Evolutionary conservation across 352 stramenopile species (phyloP).

Genomic region (Aphanomyces cochlioides): DNA sequence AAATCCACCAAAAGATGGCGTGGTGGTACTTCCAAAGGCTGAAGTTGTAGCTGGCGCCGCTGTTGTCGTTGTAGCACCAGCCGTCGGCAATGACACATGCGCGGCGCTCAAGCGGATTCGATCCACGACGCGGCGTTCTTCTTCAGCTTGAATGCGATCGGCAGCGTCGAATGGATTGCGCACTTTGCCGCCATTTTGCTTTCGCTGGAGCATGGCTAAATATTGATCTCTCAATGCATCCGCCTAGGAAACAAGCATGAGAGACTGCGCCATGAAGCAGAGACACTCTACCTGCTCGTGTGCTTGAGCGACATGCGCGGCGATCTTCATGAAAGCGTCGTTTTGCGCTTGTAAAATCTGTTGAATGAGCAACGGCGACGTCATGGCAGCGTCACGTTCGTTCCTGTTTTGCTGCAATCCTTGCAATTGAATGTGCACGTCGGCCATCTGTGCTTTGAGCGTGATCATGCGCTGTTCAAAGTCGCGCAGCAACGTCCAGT

Average conservation of each 20-base stretch:
- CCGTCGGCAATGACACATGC: slow-evolving; percentile 31
- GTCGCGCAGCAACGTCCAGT: slow-evolving; percentile 68
- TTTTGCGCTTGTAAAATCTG: slow-evolving; percentile 78
- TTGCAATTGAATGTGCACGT: slow-evolving; percentile 61
- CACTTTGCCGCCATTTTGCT: slow-evolving; percentile 58
- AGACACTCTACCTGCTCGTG: slow-evolving; percentile 45
- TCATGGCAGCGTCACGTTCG: too few species aligned
- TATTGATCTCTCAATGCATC: slow-evolving; percentile 71
- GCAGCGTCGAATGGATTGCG: slow-evolving; percentile 58
- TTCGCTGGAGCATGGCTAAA: slow-evolving; percentile 54
- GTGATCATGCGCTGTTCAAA: slow-evolving; percentile 68
- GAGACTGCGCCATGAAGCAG: neutral
- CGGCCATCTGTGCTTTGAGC: slow-evolving; percentile 73
- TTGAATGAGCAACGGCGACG: slow-evolving; percentile 46
- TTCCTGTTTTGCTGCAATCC: slow-evolving; percentile 14
- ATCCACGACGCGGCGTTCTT: slow-evolving; percentile 46
- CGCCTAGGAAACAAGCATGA: slow-evolving; percentile 28
- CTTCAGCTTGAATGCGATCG: slow-evolving; percentile 68
- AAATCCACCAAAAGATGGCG: neutral
- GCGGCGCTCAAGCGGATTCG: slow-evolving; percentile 26
- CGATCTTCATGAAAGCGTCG: slow-evolving; percentile 66
- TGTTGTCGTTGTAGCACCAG: slow-evolving; percentile 24
- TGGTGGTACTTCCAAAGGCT: neutral
- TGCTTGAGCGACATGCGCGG: slow-evolving; percentile 65
- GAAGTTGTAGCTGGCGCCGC: neutral